A percentile compares a stretch with the other conserved stretches of the same genome.
phyloP scores from a whole-genome alignment of 306 rosid genomes.

The Dryas octopetala region DNA sequence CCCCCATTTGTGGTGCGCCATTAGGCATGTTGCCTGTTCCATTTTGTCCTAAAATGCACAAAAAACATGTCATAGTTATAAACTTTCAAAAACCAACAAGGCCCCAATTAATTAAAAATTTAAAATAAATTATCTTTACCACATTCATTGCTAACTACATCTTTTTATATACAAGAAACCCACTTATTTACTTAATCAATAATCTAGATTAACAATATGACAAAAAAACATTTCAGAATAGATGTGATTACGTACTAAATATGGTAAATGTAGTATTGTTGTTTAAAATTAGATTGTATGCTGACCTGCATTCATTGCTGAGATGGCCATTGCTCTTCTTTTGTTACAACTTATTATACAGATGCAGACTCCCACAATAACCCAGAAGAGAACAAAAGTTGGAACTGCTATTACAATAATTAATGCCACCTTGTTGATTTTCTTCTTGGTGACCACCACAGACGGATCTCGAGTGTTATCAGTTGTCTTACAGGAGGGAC shows the following conservation, averaged over 20 bases:
- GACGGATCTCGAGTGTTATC: background rate
- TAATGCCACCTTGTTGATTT: conserved; percentile 6
- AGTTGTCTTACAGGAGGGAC: conserved; percentile 11
- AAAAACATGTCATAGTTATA: background rate
- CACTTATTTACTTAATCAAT: no score
- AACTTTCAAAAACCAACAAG: no score
- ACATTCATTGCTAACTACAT: no score
- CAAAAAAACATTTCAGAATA: no score
- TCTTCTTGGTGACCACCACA: background rate
- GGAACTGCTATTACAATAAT: conserved; percentile 21
- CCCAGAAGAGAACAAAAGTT: conserved; percentile 5
- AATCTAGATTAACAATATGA: no score
- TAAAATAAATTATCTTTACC: no score
- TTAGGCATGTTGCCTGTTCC: background rate
- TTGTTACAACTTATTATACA: background rate
- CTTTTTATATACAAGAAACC: no score
- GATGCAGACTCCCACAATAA: background rate
- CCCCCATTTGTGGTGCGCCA: background rate
- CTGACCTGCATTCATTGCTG: conserved; percentile 9
- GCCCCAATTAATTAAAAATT: no score
- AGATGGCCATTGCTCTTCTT: background rate
- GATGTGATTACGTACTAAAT: no score
- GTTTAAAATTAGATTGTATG: background rate
- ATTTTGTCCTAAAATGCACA: background rate
- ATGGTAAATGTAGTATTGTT: no score